phyloP scores from a whole-genome alignment of 805 yeast species.

The Candida lessepsii region DNA sequence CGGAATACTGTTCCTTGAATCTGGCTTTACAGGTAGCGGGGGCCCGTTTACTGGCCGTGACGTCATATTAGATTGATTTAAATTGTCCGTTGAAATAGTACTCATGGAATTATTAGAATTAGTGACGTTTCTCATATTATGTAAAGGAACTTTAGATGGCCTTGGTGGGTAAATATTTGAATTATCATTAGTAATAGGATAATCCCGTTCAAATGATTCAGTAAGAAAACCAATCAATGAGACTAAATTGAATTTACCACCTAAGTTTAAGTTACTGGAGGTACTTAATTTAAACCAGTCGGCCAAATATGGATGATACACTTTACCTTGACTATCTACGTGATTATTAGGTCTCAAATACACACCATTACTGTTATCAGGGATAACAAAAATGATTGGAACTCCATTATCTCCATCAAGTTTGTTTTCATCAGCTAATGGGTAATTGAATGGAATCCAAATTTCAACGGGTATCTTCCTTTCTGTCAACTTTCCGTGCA shows the following conservation, averaged over 20 bases:
- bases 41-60: conserved; percentile 1
- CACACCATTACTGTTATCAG: conserved; percentile 44
- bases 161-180: conserved; percentile 13
- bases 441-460: conserved; percentile 78
- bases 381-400: conserved; percentile 66
- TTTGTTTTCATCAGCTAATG: conserved; percentile 28
- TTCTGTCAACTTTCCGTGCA: conserved; percentile 53
- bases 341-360: conserved; percentile 56
- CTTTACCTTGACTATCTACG: conserved; percentile 68
- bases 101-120: not conserved
- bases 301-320: conserved; percentile 68
- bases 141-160: conserved; percentile 17
- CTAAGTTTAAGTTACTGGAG: conserved; percentile 7
- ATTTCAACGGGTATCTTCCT: conserved; percentile 52
- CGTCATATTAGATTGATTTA: not conserved
- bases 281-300: conserved; percentile 45
- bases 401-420: conserved; percentile 32
- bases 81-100: not conserved
- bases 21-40: conserved; percentile 3
- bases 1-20: conserved; percentile 5
- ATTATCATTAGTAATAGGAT: conserved; percentile 41
- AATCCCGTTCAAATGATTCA: conserved; percentile 37
- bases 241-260: conserved; percentile 25
- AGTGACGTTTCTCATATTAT: not conserved
- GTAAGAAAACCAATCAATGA: conserved; percentile 31